phyloP scores from a whole-genome alignment of 202 grass and related monocot species.

The Panicum hallii region DNA sequence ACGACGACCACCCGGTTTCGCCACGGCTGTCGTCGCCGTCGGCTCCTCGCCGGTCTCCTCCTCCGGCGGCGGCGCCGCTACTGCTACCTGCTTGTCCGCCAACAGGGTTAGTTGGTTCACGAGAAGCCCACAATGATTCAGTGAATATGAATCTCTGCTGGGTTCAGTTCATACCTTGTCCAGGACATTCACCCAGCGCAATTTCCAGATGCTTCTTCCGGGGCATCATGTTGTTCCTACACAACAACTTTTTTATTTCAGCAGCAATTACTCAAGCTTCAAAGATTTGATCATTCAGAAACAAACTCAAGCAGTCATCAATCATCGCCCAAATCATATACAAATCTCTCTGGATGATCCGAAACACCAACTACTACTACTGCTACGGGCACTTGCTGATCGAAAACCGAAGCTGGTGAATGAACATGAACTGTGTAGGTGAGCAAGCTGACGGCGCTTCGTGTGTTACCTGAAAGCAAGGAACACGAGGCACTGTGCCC shows the following conservation, averaged over 20 bases:
- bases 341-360: not conserved
- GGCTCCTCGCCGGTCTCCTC: not conserved
- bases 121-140: not conserved
- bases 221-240: slow-evolving; percentile 60
- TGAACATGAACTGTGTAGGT: not conserved
- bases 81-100: not conserved
- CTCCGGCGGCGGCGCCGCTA: too few relatives aligned
- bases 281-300: not conserved
- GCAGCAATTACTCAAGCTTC: not conserved
- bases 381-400: not conserved
- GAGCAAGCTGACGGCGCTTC: not conserved
- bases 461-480: slow-evolving; percentile 61
- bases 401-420: not conserved
- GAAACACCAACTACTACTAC: not conserved
- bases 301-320: not conserved
- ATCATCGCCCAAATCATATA: not conserved
- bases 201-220: slow-evolving; percentile 65
- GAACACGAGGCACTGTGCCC: slow-evolving; percentile 84
- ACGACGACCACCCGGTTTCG: not conserved
- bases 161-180: slow-evolving; percentile 43
- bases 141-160: not conserved
- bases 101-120: not conserved
- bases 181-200: slow-evolving; percentile 53
- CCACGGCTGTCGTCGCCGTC: not conserved
- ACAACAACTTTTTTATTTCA: not conserved